Conservation (phyloP, 2,329 filamentous ascomycete genomes). For the Herpotrichia juniperi region DNA sequence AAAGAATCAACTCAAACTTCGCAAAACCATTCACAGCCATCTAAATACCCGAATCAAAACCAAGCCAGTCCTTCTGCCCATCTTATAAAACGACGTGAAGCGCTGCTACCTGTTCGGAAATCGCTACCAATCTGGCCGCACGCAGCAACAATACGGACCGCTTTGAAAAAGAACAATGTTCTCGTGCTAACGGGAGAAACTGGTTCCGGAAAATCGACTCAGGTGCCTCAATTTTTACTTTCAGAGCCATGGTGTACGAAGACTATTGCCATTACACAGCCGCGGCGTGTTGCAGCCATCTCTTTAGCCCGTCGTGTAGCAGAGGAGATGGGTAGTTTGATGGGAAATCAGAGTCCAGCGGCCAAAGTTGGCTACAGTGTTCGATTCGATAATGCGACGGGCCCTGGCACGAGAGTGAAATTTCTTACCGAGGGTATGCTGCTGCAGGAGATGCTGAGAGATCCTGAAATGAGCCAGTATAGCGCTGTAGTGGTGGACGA, state of each 20-base stretch:
- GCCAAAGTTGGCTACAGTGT: slow-evolving; percentile 89
- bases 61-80: slow-evolving; percentile 21
- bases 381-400: slow-evolving; percentile 86
- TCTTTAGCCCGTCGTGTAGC: slow-evolving; percentile 88
- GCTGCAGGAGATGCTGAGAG: slow-evolving; percentile 87
- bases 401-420: slow-evolving; percentile 85
- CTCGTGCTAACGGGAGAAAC: slow-evolving; percentile 92
- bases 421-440: slow-evolving; percentile 97
- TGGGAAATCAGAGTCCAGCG: slow-evolving; percentile 64
- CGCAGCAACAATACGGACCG: slow-evolving; percentile 69
- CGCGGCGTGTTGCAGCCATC: slow-evolving; percentile 89
- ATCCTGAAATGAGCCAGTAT: slow-evolving; percentile 82
- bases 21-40: not conserved
- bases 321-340: slow-evolving; percentile 74
- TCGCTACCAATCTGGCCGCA: slow-evolving; percentile 82
- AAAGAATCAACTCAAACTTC: not conserved
- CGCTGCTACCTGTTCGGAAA: slow-evolving; percentile 61
- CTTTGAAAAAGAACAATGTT: slow-evolving; percentile 70
- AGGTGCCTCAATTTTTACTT: slow-evolving; percentile 89
- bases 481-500: slow-evolving; percentile 93
- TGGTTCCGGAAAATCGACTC: slow-evolving; percentile 95
- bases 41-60: not conserved
- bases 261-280: slow-evolving; percentile 88
- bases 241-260: slow-evolving; percentile 81
- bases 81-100: slow-evolving; percentile 52